Percentiles rank a stretch among this genome's conserved stretches.
phyloP scores from a whole-genome alignment of 148 eudicot species.

The Simmondsia chinensis region DNA sequence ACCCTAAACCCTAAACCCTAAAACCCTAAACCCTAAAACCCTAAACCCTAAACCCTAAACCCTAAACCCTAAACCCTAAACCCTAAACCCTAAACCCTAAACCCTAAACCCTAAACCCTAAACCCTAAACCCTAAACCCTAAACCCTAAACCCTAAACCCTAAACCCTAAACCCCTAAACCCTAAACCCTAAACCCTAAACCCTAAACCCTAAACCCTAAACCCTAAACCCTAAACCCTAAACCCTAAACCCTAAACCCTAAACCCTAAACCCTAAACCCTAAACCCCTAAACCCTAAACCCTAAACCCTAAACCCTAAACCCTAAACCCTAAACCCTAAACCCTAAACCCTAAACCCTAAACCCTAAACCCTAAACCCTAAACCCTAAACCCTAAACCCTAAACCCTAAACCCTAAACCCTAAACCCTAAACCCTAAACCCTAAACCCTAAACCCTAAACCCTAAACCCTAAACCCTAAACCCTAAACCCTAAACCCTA shows the following conservation, averaged over 20 bases:
- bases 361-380: constrained; percentile 15
- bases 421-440: constrained; percentile 6
- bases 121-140: constrained; percentile 10
- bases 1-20: constrained; percentile 8
- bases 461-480: constrained; percentile 11
- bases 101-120: constrained; percentile 12
- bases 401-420: constrained; percentile 14
- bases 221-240: not conserved
- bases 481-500: constrained; percentile 12
- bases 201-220: not conserved
- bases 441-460: constrained; percentile 12
- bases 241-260: not conserved
- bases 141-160: constrained; percentile 9
- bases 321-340: constrained; percentile 13
- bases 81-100: constrained; percentile 10
- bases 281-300: constrained; percentile 12
- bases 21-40: constrained; percentile 6
- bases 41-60: constrained; percentile 6
- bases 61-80: constrained; percentile 7
- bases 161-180: too few relatives aligned
- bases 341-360: constrained; percentile 13
- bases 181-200: constrained; percentile 2
- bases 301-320: constrained; percentile 13
- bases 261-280: constrained; percentile 7
- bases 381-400: constrained; percentile 14